phyloP scores from a whole-genome alignment of 495 filamentous ascomycete species.

The Lasiosphaeria miniovina region DNA sequence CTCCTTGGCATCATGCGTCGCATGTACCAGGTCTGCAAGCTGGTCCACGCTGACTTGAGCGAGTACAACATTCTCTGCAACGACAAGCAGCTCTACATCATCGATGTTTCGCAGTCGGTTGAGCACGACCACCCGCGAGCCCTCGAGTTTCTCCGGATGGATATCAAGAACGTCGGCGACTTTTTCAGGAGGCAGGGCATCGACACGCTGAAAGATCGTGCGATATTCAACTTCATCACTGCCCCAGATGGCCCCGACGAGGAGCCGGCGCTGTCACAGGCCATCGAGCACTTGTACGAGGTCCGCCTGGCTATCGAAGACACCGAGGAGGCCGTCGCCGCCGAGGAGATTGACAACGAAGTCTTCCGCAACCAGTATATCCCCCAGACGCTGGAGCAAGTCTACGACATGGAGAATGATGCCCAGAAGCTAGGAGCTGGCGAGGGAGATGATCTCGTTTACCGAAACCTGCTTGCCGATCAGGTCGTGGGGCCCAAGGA shows the following conservation, averaged over 20 bases:
- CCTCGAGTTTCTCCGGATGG: slow-evolving; percentile 91
- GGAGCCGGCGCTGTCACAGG: slow-evolving; percentile 43
- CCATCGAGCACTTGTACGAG: slow-evolving; percentile 48
- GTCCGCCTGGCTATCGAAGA: slow-evolving; percentile 29
- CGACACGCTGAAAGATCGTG: slow-evolving; percentile 67
- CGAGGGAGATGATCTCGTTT: slow-evolving; percentile 69
- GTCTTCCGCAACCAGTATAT: slow-evolving; percentile 96
- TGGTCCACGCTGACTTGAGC: slow-evolving; percentile 94
- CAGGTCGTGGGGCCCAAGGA: slow-evolving; percentile 48
- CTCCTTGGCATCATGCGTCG: slow-evolving; percentile 83
- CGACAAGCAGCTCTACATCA: slow-evolving; percentile 78
- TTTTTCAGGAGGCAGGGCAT: slow-evolving; percentile 87
- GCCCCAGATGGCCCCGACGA: slow-evolving; percentile 48
- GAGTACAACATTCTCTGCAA: slow-evolving; percentile 97
- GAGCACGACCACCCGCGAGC: slow-evolving; percentile 93
- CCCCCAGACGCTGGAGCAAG: slow-evolving; percentile 87
- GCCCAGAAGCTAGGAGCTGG: slow-evolving; percentile 71
- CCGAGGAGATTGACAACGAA: slow-evolving; percentile 72
- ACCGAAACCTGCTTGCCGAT: slow-evolving; percentile 73
- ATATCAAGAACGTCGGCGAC: slow-evolving; percentile 91
- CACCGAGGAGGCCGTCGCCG: slow-evolving; percentile 44
- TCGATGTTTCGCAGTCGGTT: slow-evolving; percentile 95
- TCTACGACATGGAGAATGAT: slow-evolving; percentile 93
- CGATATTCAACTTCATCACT: slow-evolving; percentile 77
- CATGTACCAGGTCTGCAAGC: slow-evolving; percentile 82